Base-by-base conservation (phyloP, 179 eudicot genomes). In the Amaranthus tricolor region DNA sequence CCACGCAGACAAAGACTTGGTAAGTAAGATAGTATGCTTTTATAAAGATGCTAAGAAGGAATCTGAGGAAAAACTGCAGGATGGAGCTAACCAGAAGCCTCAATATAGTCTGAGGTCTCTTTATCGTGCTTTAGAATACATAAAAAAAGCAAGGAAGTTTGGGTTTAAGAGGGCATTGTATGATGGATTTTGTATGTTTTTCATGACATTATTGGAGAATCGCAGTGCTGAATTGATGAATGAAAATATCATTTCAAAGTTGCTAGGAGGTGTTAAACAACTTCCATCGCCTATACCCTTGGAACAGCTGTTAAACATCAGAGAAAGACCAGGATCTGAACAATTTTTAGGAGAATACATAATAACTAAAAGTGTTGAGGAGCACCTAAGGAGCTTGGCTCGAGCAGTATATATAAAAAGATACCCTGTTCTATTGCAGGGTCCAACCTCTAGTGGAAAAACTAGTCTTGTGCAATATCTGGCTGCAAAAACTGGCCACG, bases 11-110 rank as follows among this genome's bases (percentile, higher is more conserved):
- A 78, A 78, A 72, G 82, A 82, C 20, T 52, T 91, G 59, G 88
- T 87, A 19, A 82, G 69, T 72, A 83, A 85, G 62, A 84, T 96
- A n/a, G 91, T 91, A 71, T 76, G 69, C 8, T 96, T 96, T 68
- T 96, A 96, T 83, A 88, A 87, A 84, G 87, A 78, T 21, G 98
- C 98, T 73, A 96, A 91, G 82, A 85, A 84, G 88, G 89, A 91
- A 80, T 88, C 96, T 70, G 98, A 87, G 77, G 93, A 86, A 71
- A 91, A 83, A 66, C 85, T 96, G 77, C 98, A 89, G 84, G 99
- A 96, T 86, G 98, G 99, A 75, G 98, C 99, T 73, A 93, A 93
- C 81, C 98, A 89, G 89, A 96, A 89, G 89, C 99, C 99, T n/a
- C 99, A 96, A 68, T 96, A 86, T 81, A 96, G 99, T 85, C 87